Conservation (phyloP, 2,329 filamentous ascomycete genomes). For the Fusarium miscanthi region DNA sequence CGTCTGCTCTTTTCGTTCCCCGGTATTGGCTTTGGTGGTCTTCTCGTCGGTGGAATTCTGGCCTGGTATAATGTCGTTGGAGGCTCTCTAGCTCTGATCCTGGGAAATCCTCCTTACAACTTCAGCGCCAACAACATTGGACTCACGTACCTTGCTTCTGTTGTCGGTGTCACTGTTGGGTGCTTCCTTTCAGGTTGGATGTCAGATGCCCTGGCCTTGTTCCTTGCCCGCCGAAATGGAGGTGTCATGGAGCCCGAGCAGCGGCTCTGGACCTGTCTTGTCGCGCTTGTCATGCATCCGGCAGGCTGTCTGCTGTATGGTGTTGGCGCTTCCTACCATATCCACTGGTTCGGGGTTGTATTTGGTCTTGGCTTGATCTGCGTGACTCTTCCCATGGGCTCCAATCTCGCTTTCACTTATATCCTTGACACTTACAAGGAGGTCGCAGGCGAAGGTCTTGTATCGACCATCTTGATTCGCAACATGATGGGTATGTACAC, state of each 20-base stretch:
- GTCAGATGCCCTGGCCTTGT: conserved; percentile 33
- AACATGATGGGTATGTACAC: conserved; percentile 10
- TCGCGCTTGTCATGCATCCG: conserved; percentile 39
- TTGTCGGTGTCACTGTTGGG: neutral
- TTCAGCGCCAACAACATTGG: neutral
- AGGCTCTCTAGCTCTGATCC: neutral
- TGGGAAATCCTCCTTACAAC: neutral
- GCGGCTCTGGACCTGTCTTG: conserved; percentile 38
- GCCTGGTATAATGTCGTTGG: conserved; percentile 23
- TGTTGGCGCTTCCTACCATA: conserved; percentile 28
- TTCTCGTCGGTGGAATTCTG: conserved; percentile 41
- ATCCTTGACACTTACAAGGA: conserved; percentile 8
- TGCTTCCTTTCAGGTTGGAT: conserved; percentile 37
- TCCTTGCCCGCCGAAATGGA: conserved; percentile 35
- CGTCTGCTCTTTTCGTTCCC: conserved; percentile 23
- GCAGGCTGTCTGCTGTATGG: conserved; percentile 39
- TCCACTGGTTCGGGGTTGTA: conserved; percentile 42
- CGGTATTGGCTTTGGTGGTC: conserved; percentile 38
- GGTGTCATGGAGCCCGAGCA: conserved; percentile 45
- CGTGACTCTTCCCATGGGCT: neutral
- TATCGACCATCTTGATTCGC: neutral
- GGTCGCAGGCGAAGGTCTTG: neutral
- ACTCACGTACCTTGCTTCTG: conserved; percentile 3
- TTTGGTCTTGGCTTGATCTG: conserved; percentile 12
- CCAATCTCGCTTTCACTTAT: conserved; percentile 10